Evolutionary conservation across 179 eudicot species (phyloP), one percentile per base, ranked within the genome.

Genomic region (Camellia oleifera): DNA sequence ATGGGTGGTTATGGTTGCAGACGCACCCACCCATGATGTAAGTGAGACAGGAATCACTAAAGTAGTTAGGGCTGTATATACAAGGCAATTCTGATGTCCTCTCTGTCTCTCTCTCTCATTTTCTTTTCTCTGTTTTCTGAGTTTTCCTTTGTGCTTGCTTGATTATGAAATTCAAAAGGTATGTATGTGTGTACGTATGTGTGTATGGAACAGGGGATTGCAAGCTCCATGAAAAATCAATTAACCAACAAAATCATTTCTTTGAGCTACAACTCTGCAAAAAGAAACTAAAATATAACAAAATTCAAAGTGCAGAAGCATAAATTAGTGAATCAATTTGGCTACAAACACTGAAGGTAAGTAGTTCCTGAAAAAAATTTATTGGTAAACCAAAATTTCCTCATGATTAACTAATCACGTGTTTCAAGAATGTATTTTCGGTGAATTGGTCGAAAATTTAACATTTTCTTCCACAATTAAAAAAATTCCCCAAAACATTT

Each of bases 161-260:
- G 40, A 32, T 32, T 32, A 32, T 32, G 40, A 32, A 32, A 32
- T 32, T 32, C 40, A 32, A 32, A 32, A 32, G 40, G 40, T 32
- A 32, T 32, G 40, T 1, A 32, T 32, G 2, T 32, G 40, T 32
- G 40, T 32, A 32, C 40, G 40, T 32, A 32, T 32, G 40, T 32
- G 40, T 32, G 40, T 32, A 32, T 32, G 40, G 40, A 32, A 32
- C 40, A 32, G 40, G 40, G 40, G 40, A 32, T 32, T 32, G 40
- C 74, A 69, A 69, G 44, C 74, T 12, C 56, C 54, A 69, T 3
- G 52, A 69, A 20, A n/a, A 48, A 13, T 46, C 48, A 71, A 71
- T 52, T 18, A 71, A 71, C 42, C 74, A 71, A 46, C 74, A n/a
- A 71, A 71, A 71, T 7, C 26, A 45, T 17, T 70, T 9, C 26